Percentiles rank a stretch among this genome's conserved stretches.
phyloP scores from a whole-genome alignment of 2,329 filamentous ascomycete genomes.

The Alternaria alternata region DNA sequence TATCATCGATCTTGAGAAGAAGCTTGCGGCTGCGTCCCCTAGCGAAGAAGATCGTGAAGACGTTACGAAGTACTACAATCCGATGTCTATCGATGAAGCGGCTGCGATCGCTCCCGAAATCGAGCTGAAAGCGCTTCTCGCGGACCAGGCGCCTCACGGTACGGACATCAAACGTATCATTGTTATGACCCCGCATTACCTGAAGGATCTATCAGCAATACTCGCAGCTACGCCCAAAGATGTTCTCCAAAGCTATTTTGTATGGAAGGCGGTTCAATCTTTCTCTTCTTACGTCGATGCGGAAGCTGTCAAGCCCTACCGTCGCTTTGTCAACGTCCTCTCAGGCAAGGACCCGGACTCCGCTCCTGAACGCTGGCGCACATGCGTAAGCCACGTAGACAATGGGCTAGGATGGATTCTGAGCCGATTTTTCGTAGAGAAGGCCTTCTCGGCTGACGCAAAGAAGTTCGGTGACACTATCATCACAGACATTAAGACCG shows the following conservation, averaged over 20 bases:
- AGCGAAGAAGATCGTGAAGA: conserved; percentile 66
- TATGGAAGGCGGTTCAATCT: conserved; percentile 68
- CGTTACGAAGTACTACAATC: conserved; percentile 73
- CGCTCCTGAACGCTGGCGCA: conserved; percentile 71
- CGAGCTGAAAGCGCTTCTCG: conserved; percentile 62
- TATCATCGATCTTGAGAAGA: conserved; percentile 64
- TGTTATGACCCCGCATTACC: conserved; percentile 66
- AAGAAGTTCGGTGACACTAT: conserved; percentile 74
- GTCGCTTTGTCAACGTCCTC: conserved; percentile 67
- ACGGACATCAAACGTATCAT: conserved; percentile 64
- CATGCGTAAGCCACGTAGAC: conserved; percentile 67
- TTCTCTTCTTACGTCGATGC: conserved; percentile 65
- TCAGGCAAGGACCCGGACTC: conserved; percentile 70
- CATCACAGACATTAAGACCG: conserved; percentile 73
- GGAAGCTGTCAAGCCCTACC: conserved; percentile 66
- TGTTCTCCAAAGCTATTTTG: conserved; percentile 67
- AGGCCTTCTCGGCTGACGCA: conserved; percentile 71
- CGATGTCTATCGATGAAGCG: conserved; percentile 65
- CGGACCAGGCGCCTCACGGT: conserved; percentile 60
- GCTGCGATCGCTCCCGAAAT: conserved; percentile 65
- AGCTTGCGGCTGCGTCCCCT: conserved; percentile 67
- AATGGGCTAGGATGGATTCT: conserved; percentile 71
- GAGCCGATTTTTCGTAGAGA: conserved; percentile 74
- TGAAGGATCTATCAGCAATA: conserved; percentile 65
- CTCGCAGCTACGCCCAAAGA: conserved; percentile 63